Evolutionary conservation across 306 rosid species (phyloP).

Genomic region (Fagus crenata): DNA sequence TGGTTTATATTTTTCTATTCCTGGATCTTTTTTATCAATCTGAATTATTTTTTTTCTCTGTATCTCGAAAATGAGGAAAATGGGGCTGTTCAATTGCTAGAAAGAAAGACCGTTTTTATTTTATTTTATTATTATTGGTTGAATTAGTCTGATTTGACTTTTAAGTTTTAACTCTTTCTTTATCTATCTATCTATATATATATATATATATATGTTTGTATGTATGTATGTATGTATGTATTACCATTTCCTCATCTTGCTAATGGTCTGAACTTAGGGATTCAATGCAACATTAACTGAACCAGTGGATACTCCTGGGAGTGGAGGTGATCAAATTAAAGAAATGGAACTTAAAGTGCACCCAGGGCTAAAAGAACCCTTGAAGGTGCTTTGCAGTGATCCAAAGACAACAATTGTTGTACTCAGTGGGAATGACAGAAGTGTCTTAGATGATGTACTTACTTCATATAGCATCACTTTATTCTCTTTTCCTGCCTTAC

Average conservation of each 20-base stretch:
- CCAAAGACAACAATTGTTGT: conserved; percentile 81
- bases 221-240: neutral
- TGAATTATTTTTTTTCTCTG: neutral
- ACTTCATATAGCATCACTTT: conserved; percentile 26
- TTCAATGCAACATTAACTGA: conserved; percentile 91
- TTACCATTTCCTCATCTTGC: conserved; percentile 22
- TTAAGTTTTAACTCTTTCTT: neutral
- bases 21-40: too few relatives aligned
- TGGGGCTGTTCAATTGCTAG: neutral
- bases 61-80: neutral
- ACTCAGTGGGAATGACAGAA: conserved; percentile 85
- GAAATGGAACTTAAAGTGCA: conserved; percentile 87
- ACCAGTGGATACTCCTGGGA: conserved; percentile 69
- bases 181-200: neutral
- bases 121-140: neutral
- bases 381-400: conserved; percentile 63
- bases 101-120: neutral
- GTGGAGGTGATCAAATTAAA: conserved; percentile 81
- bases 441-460: conserved; percentile 63
- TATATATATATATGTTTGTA: too few relatives aligned
- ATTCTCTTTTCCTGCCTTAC: conserved; percentile 20
- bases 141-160: neutral
- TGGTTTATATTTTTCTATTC: too few relatives aligned
- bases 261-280: conserved; percentile 57
- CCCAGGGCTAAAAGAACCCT: conserved; percentile 68